phyloP scores from a whole-genome alignment of 1,284 basidiomycete species.

The Vanrija humicola region DNA sequence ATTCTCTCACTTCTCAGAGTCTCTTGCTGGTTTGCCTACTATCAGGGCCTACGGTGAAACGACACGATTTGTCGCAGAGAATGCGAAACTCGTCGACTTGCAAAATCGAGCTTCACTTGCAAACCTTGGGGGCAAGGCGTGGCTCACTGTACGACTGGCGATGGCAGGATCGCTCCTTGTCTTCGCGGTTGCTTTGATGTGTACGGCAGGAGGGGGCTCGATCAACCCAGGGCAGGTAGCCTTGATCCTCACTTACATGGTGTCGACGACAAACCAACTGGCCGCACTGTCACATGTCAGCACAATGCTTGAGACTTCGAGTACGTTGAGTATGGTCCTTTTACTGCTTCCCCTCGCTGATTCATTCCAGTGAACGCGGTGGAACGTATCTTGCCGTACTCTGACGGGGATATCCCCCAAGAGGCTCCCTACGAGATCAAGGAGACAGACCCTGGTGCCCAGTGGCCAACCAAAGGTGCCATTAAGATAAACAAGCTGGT shows the following conservation, averaged over 20 bases:
- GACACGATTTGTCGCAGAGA: slow-evolving; percentile 67
- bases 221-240: slow-evolving; percentile 65
- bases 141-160: slow-evolving; percentile 70
- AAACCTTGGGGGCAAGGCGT: slow-evolving; percentile 59
- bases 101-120: slow-evolving; percentile 90
- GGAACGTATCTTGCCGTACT: slow-evolving; percentile 64
- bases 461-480: slow-evolving; percentile 39
- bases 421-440: slow-evolving; percentile 60
- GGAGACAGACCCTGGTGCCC: slow-evolving; percentile 50
- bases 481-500: slow-evolving; percentile 40
- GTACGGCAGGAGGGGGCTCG: slow-evolving; percentile 51
- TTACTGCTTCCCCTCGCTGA: slow-evolving; percentile 26
- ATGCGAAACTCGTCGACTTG: slow-evolving; percentile 69
- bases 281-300: slow-evolving; percentile 60
- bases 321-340: slow-evolving; percentile 17
- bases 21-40: slow-evolving; percentile 74
- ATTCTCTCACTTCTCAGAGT: slow-evolving; percentile 87
- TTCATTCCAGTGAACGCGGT: slow-evolving; percentile 68
- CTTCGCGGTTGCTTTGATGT: slow-evolving; percentile 57
- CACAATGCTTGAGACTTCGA: slow-evolving; percentile 31
- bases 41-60: slow-evolving; percentile 78
- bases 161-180: slow-evolving; percentile 63
- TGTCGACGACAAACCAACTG: slow-evolving; percentile 42
- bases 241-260: slow-evolving; percentile 63
- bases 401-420: slow-evolving; percentile 55